Evolutionary conservation across 805 yeast species (phyloP).

Genomic region (Torulaspora quercuum): DNA sequence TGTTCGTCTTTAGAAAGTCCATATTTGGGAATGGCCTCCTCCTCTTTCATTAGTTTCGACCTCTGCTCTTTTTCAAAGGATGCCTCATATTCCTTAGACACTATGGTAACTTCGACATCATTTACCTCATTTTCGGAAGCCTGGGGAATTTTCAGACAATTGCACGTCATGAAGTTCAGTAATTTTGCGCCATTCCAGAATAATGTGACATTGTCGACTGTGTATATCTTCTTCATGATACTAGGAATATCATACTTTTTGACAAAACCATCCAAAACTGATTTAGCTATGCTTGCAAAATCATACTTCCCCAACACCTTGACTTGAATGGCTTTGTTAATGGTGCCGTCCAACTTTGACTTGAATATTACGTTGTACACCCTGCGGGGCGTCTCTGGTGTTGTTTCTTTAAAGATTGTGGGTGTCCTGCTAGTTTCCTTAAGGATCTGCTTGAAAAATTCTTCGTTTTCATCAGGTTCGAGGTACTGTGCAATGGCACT

Average conservation of each 20-base stretch:
- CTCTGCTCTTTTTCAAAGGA: conserved; percentile 16
- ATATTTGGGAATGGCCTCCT: conserved; percentile 1
- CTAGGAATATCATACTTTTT: conserved; percentile 24
- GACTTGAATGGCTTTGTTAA: conserved; percentile 27
- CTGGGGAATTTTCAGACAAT: conserved; percentile 29
- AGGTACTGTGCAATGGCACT: conserved; percentile 6
- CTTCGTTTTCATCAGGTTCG: conserved; percentile 28
- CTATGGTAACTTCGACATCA: conserved; percentile 25
- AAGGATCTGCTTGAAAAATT: conserved; percentile 25
- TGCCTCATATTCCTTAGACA: conserved; percentile 22
- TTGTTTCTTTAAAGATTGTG: conserved; percentile 6
- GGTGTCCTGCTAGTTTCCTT: conserved; percentile 16
- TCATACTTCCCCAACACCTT: conserved; percentile 31
- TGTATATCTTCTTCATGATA: conserved; percentile 19
- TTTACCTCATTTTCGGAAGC: conserved; percentile 24
- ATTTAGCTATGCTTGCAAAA: conserved; percentile 28
- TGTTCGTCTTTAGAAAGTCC: neutral
- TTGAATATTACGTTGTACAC: conserved; percentile 27
- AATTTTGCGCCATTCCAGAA: conserved; percentile 32
- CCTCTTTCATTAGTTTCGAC: conserved; percentile 12
- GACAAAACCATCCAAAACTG: conserved; percentile 26
- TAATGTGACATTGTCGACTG: conserved; percentile 23
- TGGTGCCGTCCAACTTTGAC: conserved; percentile 32
- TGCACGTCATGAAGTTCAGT: conserved; percentile 33
- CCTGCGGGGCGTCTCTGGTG: conserved; percentile 19